Evolutionary conservation across 305 asterid species (phyloP), one percentile per base, ranked within the genome.

Genomic region (Solanum hybrid): DNA sequence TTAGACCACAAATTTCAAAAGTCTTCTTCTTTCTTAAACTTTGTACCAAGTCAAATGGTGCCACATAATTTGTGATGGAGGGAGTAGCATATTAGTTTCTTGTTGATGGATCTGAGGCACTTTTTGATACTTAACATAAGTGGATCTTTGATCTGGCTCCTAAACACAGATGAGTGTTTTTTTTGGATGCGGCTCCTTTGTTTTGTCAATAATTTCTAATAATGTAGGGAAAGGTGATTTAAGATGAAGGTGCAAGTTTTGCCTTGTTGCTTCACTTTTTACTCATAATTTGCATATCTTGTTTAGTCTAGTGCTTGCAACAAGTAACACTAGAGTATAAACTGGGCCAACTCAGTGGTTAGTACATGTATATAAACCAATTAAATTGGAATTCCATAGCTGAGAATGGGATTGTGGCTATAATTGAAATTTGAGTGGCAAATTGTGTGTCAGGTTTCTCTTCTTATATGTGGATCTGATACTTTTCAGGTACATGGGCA

Each of bases 401-500:
- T 80, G 35, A 8, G n/a, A 39, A 29, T 24, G 35, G 86, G n/a
- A 80, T 84, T 18, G 22, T 51, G 29, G 4, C 39, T 29, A 31
- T 31, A 14, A 3, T 86, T 22, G 51, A 86, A 86, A 86, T 61
- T 39, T 1, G 33, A 86, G 51, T 61, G n/a, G 13, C 14, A 33
- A 34, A 33, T 22, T 61, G 24, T 61, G 88, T 61, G 22, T 84
- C 35, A 31, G 40, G 74, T 84, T 46, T 84, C 42, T 40, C 34
- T 22, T 71, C 75, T 73, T 74, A 89, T 34, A 29, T 67, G 28
- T 39, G 91, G 26, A 71, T 67, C 35, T 78, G 89, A 86, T 29
- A 74, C 89, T 73, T 86, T 87, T 64, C 90, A 90, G 92, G 75
- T 90, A 90, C 92, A 90, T 90, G 92, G 92, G 92, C 78, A 90